A percentile compares a stretch with the other conserved stretches of the same genome.
Evolutionary conservation across 2,329 filamentous ascomycete genomes (phyloP).

Genomic region (Phoma sp.): DNA sequence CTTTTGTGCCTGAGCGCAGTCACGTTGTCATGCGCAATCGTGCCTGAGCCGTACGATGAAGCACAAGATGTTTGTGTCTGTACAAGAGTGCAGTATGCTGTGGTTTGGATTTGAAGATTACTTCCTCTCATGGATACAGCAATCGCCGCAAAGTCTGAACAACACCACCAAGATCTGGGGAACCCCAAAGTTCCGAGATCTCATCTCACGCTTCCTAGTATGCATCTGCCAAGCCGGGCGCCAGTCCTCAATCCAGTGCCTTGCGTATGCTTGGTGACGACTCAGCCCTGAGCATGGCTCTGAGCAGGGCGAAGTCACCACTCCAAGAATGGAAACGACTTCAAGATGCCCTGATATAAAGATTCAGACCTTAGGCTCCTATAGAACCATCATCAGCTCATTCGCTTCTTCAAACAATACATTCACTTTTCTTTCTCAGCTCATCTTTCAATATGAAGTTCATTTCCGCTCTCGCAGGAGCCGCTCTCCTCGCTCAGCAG

Average conservation of each 20-base stretch:
- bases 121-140: background rate
- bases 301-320: background rate
- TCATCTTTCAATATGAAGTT: slow-evolving; percentile 30
- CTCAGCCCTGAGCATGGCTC: slow-evolving; percentile 11
- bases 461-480: slow-evolving; percentile 33
- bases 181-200: background rate
- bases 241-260: slow-evolving; percentile 3
- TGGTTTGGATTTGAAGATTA: background rate
- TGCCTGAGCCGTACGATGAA: background rate
- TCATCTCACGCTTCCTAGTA: background rate
- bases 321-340: background rate
- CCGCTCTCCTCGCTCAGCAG: slow-evolving; percentile 37
- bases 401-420: slow-evolving; percentile 6
- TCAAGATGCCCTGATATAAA: slow-evolving; percentile 12
- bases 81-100: background rate
- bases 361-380: background rate
- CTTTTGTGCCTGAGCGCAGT: background rate
- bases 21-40: background rate
- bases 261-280: slow-evolving; percentile 22
- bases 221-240: slow-evolving; percentile 11
- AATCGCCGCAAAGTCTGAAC: background rate
- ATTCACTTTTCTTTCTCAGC: slow-evolving; percentile 2
- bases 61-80: background rate
- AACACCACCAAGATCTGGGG: background rate
- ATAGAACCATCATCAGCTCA: slow-evolving; percentile 6